These are phyloP conservation scores for Globisporangium emineosum DNA, from an alignment of 352 stramenopile genomes.

Conservation along the genomic window DNA sequence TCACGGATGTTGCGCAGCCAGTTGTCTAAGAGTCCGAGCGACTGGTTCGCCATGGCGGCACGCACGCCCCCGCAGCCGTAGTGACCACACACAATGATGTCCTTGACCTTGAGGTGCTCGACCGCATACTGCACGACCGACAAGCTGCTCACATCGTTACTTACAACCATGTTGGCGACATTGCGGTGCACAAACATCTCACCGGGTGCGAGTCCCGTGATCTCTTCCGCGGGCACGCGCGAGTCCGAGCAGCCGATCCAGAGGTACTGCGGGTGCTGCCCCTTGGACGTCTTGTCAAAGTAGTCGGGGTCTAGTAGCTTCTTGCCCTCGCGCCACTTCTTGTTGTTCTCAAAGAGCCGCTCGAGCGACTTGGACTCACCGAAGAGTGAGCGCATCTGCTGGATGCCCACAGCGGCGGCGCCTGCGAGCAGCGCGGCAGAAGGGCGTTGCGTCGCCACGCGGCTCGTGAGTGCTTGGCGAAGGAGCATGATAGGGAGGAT, in stretches of 20 bases:
- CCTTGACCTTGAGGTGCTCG: slow-evolving; percentile 73
- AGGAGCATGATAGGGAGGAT: neutral
- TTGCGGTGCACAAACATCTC: slow-evolving; percentile 92
- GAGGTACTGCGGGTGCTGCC: slow-evolving; percentile 87
- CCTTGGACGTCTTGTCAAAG: slow-evolving; percentile 70
- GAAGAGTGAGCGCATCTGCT: slow-evolving; percentile 25
- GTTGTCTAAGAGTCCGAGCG: slow-evolving; percentile 53
- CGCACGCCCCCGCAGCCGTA: slow-evolving; percentile 86
- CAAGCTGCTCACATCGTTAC: slow-evolving; percentile 67
- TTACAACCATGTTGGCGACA: slow-evolving; percentile 78
- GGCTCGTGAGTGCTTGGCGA: slow-evolving; percentile 7
- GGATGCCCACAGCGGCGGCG: slow-evolving; percentile 12
- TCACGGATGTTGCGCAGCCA: slow-evolving; percentile 75
- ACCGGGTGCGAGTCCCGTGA: slow-evolving; percentile 78
- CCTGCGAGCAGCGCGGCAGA: slow-evolving; percentile 14
- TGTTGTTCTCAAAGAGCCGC: slow-evolving; percentile 41
- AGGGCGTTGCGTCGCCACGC: slow-evolving; percentile 19
- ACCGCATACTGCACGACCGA: slow-evolving; percentile 76
- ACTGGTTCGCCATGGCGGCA: slow-evolving; percentile 45
- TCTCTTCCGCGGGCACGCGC: slow-evolving; percentile 84
- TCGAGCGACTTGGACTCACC: slow-evolving; percentile 23
- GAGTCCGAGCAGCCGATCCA: slow-evolving; percentile 91
- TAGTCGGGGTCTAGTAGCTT: slow-evolving; percentile 66
- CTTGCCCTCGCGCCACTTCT: slow-evolving; percentile 72
- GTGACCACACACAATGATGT: slow-evolving; percentile 88